Evolutionary conservation across 768 basidiomycete species (phyloP), one percentile per base, ranked within the genome.

Genomic region (Russula dissimulans): DNA sequence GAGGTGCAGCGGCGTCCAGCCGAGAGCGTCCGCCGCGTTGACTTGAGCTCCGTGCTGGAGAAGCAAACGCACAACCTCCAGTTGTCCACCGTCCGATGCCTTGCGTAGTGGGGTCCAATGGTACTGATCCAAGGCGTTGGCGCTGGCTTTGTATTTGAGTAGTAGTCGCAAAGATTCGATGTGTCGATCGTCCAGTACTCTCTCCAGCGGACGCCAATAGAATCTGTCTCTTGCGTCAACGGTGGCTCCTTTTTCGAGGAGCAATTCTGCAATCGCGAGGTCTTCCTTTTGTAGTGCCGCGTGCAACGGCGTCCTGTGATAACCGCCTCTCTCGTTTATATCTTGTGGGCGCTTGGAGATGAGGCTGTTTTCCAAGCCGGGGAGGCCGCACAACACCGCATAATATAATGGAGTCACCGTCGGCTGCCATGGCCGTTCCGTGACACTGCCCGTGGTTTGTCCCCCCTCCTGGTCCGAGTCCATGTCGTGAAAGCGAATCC

Each of bases 41-140:
- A 55, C 54, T 34, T 55, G 43, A 10, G 54, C 54, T 34, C 54
- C 54, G n/a, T 54, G 18, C 31, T 45, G 29, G 31, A 54, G 54
- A 18, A 54, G 54, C 11, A 54, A 17, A 6, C 54, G 54, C 26
- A 45, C 54, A 4, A 45, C 54, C 7, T 54, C 31, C 8, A 52
- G 26, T 15, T 52, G 51, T 41, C 51, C 39, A 22, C 41, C 41
- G 38, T 38, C 39, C 22, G 54, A 44, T 8, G 54, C 54, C 15
- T n/a, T 14, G 14, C 54, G 44, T 31, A 55, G 5, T 4, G 54
- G 31, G 12, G 54, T 55, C 42, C 43, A 43, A 26, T 18, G 32
- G 17, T 12, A 45, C 29, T 36, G 42, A 45, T 45, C 54, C 29
- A n/a, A 8, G 18, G 54, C 54, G n/a, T 44, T 54, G n/a, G 32